Evolutionary conservation across 768 basidiomycete species (phyloP).

Genomic region (Nevesoporus exiguus): DNA sequence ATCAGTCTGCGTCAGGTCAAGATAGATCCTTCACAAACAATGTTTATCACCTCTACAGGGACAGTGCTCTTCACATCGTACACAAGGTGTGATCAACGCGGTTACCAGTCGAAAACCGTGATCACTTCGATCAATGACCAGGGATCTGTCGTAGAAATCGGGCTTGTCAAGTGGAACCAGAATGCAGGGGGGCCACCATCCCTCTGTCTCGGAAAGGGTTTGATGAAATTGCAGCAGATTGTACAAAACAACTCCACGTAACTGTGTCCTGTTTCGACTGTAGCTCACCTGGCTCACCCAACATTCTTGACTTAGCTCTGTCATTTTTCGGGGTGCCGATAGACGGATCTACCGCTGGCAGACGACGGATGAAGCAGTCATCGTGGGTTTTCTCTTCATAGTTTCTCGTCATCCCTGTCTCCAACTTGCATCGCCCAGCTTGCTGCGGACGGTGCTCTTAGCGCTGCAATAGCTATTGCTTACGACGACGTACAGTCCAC

Average conservation of each 20-base stretch:
- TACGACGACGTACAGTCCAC: not conserved
- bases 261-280: not conserved
- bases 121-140: conserved; percentile 13
- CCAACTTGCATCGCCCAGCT: conserved; percentile 2
- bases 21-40: conserved; percentile 5
- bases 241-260: not conserved
- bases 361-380: not conserved
- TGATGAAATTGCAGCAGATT: conserved; percentile 2
- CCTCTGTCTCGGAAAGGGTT: not conserved
- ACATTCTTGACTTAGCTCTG: not conserved
- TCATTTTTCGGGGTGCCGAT: conserved; percentile 10
- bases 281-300: not conserved
- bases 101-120: not conserved
- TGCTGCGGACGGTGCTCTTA: not conserved
- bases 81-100: not conserved
- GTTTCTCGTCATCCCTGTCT: no score
- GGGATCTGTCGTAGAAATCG: conserved; percentile 7
- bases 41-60: conserved; percentile 17
- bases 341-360: conserved; percentile 13
- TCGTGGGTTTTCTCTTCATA: not conserved
- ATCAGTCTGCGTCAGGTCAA: conserved; percentile 17
- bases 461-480: conserved; percentile 11
- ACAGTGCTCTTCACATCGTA: conserved; percentile 14
- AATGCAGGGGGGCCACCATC: not conserved
- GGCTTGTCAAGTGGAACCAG: conserved; percentile 18